Conservation (phyloP, 2,329 filamentous ascomycete genomes). For the Samsoniella hepiali region DNA sequence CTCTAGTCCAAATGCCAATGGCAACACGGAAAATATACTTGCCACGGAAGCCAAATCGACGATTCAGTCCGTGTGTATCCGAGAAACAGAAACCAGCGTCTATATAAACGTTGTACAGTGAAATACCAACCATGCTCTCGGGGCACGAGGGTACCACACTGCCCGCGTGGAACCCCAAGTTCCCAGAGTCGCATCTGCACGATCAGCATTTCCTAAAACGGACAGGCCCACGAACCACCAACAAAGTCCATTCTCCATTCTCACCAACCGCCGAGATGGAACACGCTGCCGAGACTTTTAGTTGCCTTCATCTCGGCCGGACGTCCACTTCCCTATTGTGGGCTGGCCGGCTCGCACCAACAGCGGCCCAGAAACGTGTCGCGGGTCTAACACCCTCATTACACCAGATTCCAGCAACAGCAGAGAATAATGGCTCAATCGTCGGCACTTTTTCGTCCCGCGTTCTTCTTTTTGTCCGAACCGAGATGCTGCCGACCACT, state of each 20-base stretch:
- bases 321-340: background rate
- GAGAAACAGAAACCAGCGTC: background rate
- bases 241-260: background rate
- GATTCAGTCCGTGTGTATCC: background rate
- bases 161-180: background rate
- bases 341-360: background rate
- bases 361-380: background rate
- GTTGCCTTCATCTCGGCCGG: background rate
- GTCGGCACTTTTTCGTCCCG: background rate
- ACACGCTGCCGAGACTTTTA: background rate
- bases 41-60: no score
- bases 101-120: background rate
- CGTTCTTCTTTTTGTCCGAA: background rate
- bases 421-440: no score
- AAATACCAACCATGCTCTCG: background rate
- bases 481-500: background rate
- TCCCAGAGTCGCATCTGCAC: background rate
- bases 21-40: no score
- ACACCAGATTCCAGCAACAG: slow-evolving; percentile 6
- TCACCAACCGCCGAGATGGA: background rate
- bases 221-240: background rate
- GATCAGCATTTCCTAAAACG: background rate
- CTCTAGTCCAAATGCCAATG: background rate
- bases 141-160: no score
- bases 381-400: slow-evolving; percentile 6